Conservation (phyloP, 78 protist genomes). For the Speleostelium caveatum region DNA sequence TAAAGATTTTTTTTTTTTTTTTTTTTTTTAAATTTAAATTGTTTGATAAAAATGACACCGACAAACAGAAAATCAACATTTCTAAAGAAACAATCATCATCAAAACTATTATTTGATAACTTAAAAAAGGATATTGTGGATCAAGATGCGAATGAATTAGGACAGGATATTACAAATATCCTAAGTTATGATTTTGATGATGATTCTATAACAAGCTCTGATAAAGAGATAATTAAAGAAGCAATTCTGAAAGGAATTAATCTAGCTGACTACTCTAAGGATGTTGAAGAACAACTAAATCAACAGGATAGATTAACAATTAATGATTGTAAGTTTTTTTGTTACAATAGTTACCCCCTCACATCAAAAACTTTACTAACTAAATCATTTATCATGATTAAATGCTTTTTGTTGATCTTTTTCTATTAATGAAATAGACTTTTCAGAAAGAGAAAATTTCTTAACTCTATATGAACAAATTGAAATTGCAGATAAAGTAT, state of each 20-base stretch:
- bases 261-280: slow-evolving; percentile 40
- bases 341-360: too few relatives aligned
- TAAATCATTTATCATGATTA: too few relatives aligned
- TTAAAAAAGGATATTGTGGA: slow-evolving; percentile 28
- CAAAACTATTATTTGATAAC: slow-evolving; percentile 4
- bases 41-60: too few relatives aligned
- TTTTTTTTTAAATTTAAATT: too few relatives aligned
- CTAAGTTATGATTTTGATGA: slow-evolving; percentile 52
- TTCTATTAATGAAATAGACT: slow-evolving; percentile 18
- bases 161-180: slow-evolving; percentile 37
- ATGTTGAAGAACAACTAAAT: slow-evolving; percentile 36
- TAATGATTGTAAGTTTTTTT: slow-evolving; percentile 30
- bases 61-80: not conserved
- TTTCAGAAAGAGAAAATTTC: slow-evolving; percentile 48
- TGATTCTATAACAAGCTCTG: slow-evolving; percentile 25
- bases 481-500: slow-evolving; percentile 44
- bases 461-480: slow-evolving; percentile 48
- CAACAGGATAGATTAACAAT: slow-evolving; percentile 29
- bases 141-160: slow-evolving; percentile 15
- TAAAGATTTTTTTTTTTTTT: too few relatives aligned
- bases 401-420: too few relatives aligned
- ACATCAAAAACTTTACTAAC: too few relatives aligned
- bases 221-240: slow-evolving; percentile 56
- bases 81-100: slow-evolving; percentile 31
- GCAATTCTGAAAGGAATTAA: slow-evolving; percentile 45